Evolutionary conservation across 805 yeast species (phyloP).

Genomic region (Hanseniaspora singularis): DNA sequence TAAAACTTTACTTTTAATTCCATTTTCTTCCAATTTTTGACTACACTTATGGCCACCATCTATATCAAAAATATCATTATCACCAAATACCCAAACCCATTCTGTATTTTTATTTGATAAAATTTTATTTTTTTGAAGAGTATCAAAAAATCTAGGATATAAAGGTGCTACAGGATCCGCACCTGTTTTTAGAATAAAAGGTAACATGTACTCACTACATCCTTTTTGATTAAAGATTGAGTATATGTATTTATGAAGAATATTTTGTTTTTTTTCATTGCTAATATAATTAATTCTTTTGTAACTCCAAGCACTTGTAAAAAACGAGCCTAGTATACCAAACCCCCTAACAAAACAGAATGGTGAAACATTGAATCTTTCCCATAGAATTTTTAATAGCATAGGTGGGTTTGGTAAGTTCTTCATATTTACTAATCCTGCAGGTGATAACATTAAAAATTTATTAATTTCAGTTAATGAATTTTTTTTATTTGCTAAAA

Average conservation of each 20-base stretch:
- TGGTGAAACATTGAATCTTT: conserved; percentile 64
- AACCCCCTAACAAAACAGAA: conserved; percentile 65
- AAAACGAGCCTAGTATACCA: conserved; percentile 71
- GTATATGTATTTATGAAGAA: conserved; percentile 69
- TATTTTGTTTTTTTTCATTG: conserved; percentile 31
- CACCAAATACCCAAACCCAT: conserved; percentile 78
- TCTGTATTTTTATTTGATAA: conserved; percentile 42
- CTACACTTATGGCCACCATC: conserved; percentile 31
- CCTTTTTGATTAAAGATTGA: conserved; percentile 77
- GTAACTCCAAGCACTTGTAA: conserved; percentile 82
- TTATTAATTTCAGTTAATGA: conserved; percentile 49
- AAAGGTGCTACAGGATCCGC: conserved; percentile 78
- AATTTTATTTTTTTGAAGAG: neutral
- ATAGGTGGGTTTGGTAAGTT: conserved; percentile 41
- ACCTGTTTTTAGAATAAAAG: conserved; percentile 77
- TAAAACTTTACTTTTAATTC: conserved; percentile 27
- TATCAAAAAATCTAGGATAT: conserved; percentile 24
- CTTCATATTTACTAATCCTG: conserved; percentile 54
- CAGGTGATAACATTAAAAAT: conserved; percentile 74
- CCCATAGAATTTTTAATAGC: conserved; percentile 80
- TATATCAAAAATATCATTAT: conserved; percentile 55
- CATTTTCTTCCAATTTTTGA: conserved; percentile 21
- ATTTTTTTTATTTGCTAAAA: conserved; percentile 42
- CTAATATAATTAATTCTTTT: conserved; percentile 53
- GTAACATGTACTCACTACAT: conserved; percentile 85